Evolutionary conservation across 305 asterid species (phyloP).

Genomic region (Ilex paraguariensis): DNA sequence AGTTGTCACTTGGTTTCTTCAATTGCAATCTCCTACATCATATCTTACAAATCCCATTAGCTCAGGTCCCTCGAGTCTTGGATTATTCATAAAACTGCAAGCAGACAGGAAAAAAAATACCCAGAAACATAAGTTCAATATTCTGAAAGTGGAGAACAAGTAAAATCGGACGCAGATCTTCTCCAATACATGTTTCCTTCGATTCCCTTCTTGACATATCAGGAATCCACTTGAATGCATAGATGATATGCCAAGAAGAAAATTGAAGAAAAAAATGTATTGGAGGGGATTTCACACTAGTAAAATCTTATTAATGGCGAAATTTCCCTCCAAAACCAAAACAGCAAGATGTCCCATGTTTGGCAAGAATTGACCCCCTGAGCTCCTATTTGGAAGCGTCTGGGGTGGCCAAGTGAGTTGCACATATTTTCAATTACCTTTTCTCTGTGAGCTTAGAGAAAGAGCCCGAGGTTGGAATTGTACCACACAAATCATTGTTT

Average conservation of each 20-base stretch:
- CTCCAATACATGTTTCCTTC: no score
- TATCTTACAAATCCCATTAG: slow-evolving; percentile 58
- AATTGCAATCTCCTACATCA: slow-evolving; percentile 36
- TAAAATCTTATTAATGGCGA: no score
- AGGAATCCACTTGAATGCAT: no score
- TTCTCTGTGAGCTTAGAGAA: slow-evolving; percentile 50
- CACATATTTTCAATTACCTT: slow-evolving; percentile 26
- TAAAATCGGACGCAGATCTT: not conserved
- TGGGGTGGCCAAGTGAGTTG: no score
- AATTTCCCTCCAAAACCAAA: no score
- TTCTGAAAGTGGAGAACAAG: not conserved
- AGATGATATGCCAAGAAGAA: no score
- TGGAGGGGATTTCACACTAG: no score
- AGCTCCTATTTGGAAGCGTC: no score
- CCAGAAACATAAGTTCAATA: not conserved
- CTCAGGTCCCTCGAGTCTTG: slow-evolving; percentile 66
- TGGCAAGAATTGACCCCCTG: no score
- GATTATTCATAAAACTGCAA: slow-evolving; percentile 50
- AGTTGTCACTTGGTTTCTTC: not conserved
- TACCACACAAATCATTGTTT: slow-evolving; percentile 53
- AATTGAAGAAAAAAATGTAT: no score
- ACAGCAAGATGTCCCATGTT: no score
- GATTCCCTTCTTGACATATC: no score
- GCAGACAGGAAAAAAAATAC: not conserved
- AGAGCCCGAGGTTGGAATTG: slow-evolving; percentile 49